phyloP scores from a whole-genome alignment of 805 yeast genomes.

The Barnettozyma pratensis region DNA sequence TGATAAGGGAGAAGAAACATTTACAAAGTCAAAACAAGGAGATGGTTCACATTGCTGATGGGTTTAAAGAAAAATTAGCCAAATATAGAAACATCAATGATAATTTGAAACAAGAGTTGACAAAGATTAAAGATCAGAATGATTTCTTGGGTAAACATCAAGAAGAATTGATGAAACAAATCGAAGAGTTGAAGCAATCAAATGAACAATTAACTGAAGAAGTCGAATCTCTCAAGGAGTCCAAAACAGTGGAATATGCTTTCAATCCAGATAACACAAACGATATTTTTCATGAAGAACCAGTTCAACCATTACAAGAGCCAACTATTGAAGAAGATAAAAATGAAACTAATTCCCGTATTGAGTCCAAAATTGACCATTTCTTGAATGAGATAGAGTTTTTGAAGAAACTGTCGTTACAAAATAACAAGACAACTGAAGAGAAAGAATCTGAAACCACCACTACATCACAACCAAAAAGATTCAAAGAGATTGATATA shows the following conservation, averaged over 20 bases:
- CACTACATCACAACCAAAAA: neutral
- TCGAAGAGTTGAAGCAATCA: slow-evolving; percentile 15
- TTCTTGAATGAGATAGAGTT: slow-evolving; percentile 19
- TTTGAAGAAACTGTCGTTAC: slow-evolving; percentile 14
- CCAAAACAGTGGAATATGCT: neutral
- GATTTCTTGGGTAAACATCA: slow-evolving; percentile 11
- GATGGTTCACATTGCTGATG: slow-evolving; percentile 28
- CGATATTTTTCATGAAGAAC: slow-evolving; percentile 12
- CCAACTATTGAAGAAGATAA: neutral
- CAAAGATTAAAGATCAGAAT: slow-evolving; percentile 6
- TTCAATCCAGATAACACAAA: slow-evolving; percentile 15
- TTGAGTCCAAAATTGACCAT: slow-evolving; percentile 14
- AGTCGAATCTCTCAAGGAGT: neutral
- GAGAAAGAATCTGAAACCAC: neutral
- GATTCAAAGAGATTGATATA: slow-evolving; percentile 28
- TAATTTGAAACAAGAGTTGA: slow-evolving; percentile 14
- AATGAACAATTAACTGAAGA: slow-evolving; percentile 22
- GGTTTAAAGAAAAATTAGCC: slow-evolving; percentile 29
- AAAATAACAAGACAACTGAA: neutral
- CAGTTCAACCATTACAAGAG: neutral
- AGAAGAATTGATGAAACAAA: slow-evolving; percentile 6
- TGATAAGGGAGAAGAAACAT: slow-evolving; percentile 32
- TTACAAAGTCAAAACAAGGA: slow-evolving; percentile 28
- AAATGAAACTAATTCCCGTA: neutral
- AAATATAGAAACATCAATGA: slow-evolving; percentile 32